A percentile compares a stretch with the other conserved stretches of the same genome.
phyloP scores from a whole-genome alignment of 1,139 yeast species.

The Meyerozyma elateridarum region DNA sequence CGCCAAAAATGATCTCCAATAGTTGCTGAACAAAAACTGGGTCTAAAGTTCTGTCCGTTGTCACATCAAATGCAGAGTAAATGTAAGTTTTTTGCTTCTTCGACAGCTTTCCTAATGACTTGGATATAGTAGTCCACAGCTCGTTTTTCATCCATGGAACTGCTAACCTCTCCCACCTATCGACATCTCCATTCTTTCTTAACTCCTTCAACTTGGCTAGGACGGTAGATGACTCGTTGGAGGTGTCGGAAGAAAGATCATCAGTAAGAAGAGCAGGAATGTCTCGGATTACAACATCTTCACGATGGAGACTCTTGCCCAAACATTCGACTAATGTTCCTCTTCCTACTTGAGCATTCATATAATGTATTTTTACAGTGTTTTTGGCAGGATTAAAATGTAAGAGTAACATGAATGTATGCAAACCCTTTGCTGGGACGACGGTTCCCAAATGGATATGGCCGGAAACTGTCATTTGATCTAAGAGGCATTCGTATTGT shows the following conservation, averaged over 20 bases:
- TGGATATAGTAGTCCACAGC: slow-evolving; percentile 21
- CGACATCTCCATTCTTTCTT: slow-evolving; percentile 16
- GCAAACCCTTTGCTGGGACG: slow-evolving; percentile 37
- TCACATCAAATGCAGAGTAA: slow-evolving; percentile 53
- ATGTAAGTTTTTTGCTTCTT: slow-evolving; percentile 13
- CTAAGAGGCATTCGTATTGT: slow-evolving; percentile 40
- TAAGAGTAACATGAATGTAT: slow-evolving; percentile 39
- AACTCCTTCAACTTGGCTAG: slow-evolving; percentile 20
- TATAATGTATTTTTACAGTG: slow-evolving; percentile 38
- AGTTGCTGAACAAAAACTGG: slow-evolving; percentile 49
- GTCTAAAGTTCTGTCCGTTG: slow-evolving; percentile 65
- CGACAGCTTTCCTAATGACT: slow-evolving; percentile 12
- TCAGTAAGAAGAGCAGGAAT: slow-evolving; percentile 26
- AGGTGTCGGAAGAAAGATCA: slow-evolving; percentile 17
- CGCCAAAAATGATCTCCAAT: slow-evolving; percentile 39
- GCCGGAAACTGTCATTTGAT: slow-evolving; percentile 27
- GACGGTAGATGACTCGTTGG: slow-evolving; percentile 21
- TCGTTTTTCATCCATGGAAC: slow-evolving; percentile 32
- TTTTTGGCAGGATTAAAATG: slow-evolving; percentile 41
- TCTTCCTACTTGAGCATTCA: slow-evolving; percentile 60
- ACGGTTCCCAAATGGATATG: slow-evolving; percentile 29
- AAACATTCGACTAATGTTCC: slow-evolving; percentile 70
- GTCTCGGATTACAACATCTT: slow-evolving; percentile 19
- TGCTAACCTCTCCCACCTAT: slow-evolving; percentile 29
- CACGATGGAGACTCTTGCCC: slow-evolving; percentile 51